phyloP scores from a whole-genome alignment of 2,329 filamentous ascomycete species.

The Xylaria sp. region DNA sequence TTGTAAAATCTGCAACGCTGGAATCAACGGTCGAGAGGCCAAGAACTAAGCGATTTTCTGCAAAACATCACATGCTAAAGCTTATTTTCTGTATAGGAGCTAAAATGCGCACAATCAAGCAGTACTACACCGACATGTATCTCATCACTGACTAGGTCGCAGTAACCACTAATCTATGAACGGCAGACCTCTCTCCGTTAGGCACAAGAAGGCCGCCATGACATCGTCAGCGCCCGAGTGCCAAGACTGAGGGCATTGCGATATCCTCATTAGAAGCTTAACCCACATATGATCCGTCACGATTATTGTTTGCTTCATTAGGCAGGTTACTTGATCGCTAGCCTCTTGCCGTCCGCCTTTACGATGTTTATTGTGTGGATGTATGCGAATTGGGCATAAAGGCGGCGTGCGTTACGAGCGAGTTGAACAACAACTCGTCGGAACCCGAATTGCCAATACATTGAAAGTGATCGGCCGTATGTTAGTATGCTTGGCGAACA shows the following conservation, averaged over 20 bases:
- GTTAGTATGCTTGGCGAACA: constrained; percentile 15
- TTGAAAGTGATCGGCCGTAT: constrained; percentile 9
- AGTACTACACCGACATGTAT: neutral
- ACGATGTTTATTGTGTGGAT: neutral
- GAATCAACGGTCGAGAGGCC: neutral
- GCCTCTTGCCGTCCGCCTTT: neutral
- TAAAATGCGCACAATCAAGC: neutral
- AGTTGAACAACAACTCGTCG: constrained; percentile 7
- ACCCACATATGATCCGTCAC: neutral
- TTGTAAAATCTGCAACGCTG: constrained; percentile 1
- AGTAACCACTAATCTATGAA: neutral
- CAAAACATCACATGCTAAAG: neutral
- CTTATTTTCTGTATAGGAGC: neutral
- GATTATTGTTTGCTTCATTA: constrained; percentile 16
- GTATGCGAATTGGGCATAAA: neutral
- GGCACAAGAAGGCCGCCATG: neutral
- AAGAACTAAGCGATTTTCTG: neutral
- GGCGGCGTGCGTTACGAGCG: neutral
- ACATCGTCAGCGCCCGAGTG: neutral
- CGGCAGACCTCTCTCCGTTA: neutral
- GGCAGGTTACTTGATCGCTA: constrained; percentile 16
- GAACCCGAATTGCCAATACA: constrained; percentile 1
- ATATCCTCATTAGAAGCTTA: neutral
- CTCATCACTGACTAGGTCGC: neutral
- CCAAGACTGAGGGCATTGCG: constrained; percentile 7